Conservation (phyloP, 257 asterid genomes). For the Haberlea rhodopensis region DNA sequence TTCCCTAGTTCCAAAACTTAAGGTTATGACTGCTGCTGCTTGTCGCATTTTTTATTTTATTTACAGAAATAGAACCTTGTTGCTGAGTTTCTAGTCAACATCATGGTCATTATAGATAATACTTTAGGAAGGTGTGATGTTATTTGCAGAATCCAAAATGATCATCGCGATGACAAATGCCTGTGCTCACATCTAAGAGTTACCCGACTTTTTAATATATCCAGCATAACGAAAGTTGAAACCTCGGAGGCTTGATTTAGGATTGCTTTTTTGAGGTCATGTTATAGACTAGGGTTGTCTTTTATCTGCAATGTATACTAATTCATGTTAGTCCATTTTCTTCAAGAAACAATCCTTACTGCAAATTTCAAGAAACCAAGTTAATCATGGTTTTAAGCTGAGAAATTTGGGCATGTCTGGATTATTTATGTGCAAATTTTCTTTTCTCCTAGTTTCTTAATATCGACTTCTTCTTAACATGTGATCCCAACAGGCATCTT, state of each 20-base stretch:
- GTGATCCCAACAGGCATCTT: not conserved
- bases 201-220: not conserved
- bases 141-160: not conserved
- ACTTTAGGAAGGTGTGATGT: not conserved
- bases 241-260: not conserved
- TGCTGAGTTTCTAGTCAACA: not conserved
- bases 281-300: not conserved
- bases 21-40: not conserved
- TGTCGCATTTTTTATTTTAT: no score
- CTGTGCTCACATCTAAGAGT: not conserved
- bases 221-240: not conserved
- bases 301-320: not conserved
- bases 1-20: not conserved
- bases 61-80: not conserved
- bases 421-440: not conserved
- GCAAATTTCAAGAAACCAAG: not conserved
- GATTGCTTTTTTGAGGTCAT: conserved; percentile 7
- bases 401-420: not conserved
- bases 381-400: not conserved
- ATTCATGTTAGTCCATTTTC: conserved; percentile 10
- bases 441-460: not conserved
- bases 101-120: not conserved
- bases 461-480: not conserved
- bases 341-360: not conserved
- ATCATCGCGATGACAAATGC: not conserved